A percentile compares a stretch with the other conserved stretches of the same genome.
phyloP scores from a whole-genome alignment of 805 yeast genomes.

The Myxozyma neglecta region DNA sequence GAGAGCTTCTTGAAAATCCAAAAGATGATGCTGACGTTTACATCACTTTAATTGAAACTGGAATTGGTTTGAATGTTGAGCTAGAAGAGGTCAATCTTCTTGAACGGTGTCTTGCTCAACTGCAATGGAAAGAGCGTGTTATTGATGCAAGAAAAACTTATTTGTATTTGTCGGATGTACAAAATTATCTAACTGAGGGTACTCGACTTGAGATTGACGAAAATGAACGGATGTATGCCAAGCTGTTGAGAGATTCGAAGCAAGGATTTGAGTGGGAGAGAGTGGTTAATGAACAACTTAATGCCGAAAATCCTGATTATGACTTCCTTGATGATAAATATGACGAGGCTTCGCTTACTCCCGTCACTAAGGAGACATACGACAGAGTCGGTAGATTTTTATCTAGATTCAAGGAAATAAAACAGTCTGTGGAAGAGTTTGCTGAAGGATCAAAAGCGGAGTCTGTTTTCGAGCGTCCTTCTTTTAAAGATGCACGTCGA shows the following conservation, averaged over 20 bases:
- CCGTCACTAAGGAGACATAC: conserved; percentile 29
- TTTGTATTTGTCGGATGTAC: conserved; percentile 33
- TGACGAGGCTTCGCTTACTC: conserved; percentile 33
- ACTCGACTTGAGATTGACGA: conserved; percentile 33
- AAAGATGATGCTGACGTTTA: conserved; percentile 48
- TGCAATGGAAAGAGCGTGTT: conserved; percentile 44
- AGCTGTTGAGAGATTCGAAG: conserved; percentile 18
- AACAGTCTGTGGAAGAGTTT: conserved; percentile 19
- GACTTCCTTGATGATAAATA: conserved; percentile 21
- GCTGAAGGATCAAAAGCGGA: conserved; percentile 38
- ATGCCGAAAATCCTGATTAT: conserved; percentile 5
- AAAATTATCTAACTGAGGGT: conserved; percentile 36
- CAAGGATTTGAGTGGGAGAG: conserved; percentile 36
- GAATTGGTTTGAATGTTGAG: conserved; percentile 59
- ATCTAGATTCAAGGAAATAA: conserved; percentile 19
- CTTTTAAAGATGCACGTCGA: conserved; percentile 37
- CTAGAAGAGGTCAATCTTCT: conserved; percentile 50
- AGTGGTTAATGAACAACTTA: conserved; percentile 30
- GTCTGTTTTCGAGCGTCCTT: conserved; percentile 40
- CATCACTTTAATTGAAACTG: conserved; percentile 55
- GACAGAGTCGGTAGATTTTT: conserved; percentile 29
- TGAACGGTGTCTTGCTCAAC: conserved; percentile 43
- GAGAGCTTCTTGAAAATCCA: conserved; percentile 40
- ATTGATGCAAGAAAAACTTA: conserved; percentile 31
- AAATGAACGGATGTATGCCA: conserved; percentile 31